A percentile compares a stretch with the other conserved stretches of the same genome.
Evolutionary conservation across 495 filamentous ascomycete genomes (phyloP).

Genomic region (Cairneyella variabilis): DNA sequence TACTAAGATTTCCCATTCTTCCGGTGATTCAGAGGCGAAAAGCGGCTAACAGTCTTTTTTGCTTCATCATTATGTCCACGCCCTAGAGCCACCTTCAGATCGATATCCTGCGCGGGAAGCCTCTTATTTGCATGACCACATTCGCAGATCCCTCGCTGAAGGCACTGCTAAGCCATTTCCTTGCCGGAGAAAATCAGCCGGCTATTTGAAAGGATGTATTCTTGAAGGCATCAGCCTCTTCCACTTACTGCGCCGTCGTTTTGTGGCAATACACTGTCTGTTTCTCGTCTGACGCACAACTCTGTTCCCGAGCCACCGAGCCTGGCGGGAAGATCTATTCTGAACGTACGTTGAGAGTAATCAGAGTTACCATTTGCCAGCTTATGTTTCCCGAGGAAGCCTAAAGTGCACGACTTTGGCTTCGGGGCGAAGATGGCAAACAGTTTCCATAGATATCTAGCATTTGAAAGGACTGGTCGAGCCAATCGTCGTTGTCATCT

Average conservation of each 20-base stretch:
- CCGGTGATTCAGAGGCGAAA: no score
- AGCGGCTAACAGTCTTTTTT: background rate
- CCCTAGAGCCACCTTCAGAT: background rate
- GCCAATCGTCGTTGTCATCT: constrained; percentile 27
- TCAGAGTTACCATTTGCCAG: background rate
- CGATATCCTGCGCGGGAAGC: background rate
- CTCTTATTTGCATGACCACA: constrained; percentile 27
- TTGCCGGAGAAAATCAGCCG: constrained; percentile 11
- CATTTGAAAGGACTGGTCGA: constrained; percentile 26
- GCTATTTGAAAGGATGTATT: constrained; percentile 15
- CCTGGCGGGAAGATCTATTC: background rate
- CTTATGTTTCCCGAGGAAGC: constrained; percentile 3
- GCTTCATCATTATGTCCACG: background rate
- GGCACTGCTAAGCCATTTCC: constrained; percentile 20
- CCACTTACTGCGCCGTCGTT: constrained; percentile 1
- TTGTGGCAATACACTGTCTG: background rate
- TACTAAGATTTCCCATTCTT: background rate
- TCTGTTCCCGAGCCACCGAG: background rate
- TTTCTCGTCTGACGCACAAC: background rate
- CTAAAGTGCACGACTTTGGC: constrained; percentile 1
- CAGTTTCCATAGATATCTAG: constrained; percentile 24
- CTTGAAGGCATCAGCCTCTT: constrained; percentile 22
- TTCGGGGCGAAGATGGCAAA: constrained; percentile 23
- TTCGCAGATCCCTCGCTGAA: constrained; percentile 5
- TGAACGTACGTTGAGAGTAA: constrained; percentile 4